Evolutionary conservation across 2,329 filamentous ascomycete genomes (phyloP).

Genomic region (Colletotrichum brevisporum): DNA sequence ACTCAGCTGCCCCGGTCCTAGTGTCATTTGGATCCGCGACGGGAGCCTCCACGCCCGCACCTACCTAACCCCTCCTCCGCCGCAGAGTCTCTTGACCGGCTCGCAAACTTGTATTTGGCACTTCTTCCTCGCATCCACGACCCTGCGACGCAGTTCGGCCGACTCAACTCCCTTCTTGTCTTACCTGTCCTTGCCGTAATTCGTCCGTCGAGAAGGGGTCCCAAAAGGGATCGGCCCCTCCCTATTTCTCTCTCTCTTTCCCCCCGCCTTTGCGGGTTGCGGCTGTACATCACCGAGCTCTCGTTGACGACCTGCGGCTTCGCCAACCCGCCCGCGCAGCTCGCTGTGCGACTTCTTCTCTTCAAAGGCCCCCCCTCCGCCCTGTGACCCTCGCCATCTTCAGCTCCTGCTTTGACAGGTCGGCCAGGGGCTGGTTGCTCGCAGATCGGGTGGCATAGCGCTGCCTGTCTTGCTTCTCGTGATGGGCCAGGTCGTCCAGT

Average conservation of each 20-base stretch:
- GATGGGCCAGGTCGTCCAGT: conserved; percentile 25
- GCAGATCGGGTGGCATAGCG: conserved; percentile 24
- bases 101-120: conserved; percentile 27
- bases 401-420: neutral
- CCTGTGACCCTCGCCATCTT: conserved; percentile 4
- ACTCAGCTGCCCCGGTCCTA: conserved; percentile 33
- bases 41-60: conserved; percentile 35
- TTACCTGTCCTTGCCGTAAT: conserved; percentile 7
- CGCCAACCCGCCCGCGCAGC: too few relatives aligned
- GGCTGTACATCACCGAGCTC: too few relatives aligned
- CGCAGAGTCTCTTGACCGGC: conserved; percentile 14
- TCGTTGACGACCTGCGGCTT: neutral
- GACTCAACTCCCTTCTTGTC: conserved; percentile 8
- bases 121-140: conserved; percentile 17
- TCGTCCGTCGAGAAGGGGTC: neutral
- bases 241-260: neutral
- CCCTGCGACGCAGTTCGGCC: neutral
- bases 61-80: conserved; percentile 1
- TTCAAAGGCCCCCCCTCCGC: neutral
- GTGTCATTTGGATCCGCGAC: conserved; percentile 40
- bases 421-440: neutral
- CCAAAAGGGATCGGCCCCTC: neutral
- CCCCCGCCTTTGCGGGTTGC: too few relatives aligned
- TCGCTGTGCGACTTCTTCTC: too few relatives aligned
- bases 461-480: conserved; percentile 30